Evolutionary conservation across 768 basidiomycete species (phyloP), one percentile per base, ranked within the genome.

Genomic region (Boletus subparvulus): DNA sequence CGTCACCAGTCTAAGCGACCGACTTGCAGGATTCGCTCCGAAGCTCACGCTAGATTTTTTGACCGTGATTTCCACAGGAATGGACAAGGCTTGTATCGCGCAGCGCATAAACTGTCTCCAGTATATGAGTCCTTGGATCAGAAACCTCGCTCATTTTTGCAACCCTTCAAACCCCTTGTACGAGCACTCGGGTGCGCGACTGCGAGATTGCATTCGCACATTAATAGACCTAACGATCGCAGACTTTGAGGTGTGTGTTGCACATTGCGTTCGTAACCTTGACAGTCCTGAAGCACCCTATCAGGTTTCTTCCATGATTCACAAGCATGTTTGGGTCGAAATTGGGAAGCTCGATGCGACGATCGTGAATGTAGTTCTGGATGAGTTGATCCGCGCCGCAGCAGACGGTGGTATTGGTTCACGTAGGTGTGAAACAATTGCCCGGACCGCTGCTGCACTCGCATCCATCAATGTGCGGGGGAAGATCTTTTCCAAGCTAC

Each of bases 41-140:
- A 83, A 90, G 35, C 75, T 96, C 33, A 94, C 93, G 0, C 75
- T 96, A 17, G 94, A 96, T 70, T 92, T 96, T 72, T 76, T 95
- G 51, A 83, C 86, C n/a, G 94, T 94, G 71, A 90, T 94, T 30
- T 83, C 83, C 33, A 80, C 80, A 0, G 82, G 85, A 3, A 83
- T 90, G 78, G 65, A 78, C 73, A 77, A 74, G 61, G 71, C 74
- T 13, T 66, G 67, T 24, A 64, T 72, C 3, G 65, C 74, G 1
- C 86, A 88, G 47, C 85, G 86, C 39, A 83, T 90, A 40, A 82
- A 80, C 57, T 92, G 87, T 64, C 69, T 95, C 21, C 84, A 88
- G 56, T 94, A 93, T 65, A 80, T 96, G 78, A 84, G 81, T 40
- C 93, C 94, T 4, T 97, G 94, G 94, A 82, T 96, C 41, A 85